Percentiles rank a stretch among this genome's conserved stretches.
These are phyloP conservation scores for Solanum gracilifrons DNA, from an alignment of 257 asterid genomes.

Conservation along the genomic window DNA sequence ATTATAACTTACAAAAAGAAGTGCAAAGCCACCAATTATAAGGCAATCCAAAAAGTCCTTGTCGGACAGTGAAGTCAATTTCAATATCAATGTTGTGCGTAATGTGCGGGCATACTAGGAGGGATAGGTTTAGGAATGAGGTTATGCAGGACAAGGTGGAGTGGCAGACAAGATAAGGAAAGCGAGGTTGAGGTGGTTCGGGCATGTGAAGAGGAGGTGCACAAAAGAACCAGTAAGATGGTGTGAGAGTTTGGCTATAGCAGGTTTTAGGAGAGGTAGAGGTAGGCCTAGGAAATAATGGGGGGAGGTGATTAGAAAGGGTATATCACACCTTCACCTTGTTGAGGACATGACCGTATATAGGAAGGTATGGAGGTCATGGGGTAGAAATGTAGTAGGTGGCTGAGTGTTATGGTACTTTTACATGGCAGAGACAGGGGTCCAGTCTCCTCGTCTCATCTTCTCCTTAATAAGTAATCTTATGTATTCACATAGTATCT, in stretches of 20 bases:
- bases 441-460: neutral
- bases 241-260: neutral
- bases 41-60: neutral
- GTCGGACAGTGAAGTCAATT: neutral
- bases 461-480: neutral
- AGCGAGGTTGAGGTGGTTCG: neutral
- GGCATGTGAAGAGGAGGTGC: neutral
- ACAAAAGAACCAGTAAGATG: neutral
- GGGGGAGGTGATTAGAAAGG: neutral
- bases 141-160: neutral
- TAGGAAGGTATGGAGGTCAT: neutral
- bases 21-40: neutral
- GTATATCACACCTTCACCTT: neutral
- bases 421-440: neutral
- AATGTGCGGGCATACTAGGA: neutral
- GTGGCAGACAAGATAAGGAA: neutral
- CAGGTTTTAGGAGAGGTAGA: neutral
- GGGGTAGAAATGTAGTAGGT: neutral
- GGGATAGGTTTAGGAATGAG: neutral
- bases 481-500: neutral
- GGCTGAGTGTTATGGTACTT: neutral
- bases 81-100: neutral
- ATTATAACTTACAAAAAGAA: neutral
- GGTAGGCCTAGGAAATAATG: neutral
- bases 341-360: neutral